phyloP scores from a whole-genome alignment of 2,329 filamentous ascomycete species.

The Hortaea sp. region DNA sequence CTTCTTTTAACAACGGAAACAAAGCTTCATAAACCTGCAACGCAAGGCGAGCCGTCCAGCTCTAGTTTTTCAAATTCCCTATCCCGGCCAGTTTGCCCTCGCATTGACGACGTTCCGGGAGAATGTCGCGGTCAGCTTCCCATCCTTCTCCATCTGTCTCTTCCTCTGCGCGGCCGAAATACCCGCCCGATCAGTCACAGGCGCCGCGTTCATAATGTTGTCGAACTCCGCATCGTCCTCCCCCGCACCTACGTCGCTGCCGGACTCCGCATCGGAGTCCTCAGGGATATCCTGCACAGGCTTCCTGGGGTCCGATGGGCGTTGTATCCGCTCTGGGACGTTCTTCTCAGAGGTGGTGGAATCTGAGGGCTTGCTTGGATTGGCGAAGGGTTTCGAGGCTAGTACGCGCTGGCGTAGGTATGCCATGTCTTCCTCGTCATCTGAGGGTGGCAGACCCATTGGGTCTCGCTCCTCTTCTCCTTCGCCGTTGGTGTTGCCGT shows the following conservation, averaged over 20 bases:
- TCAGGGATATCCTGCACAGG: constrained; percentile 24
- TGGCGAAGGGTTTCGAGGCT: constrained; percentile 78
- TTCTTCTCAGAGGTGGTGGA: constrained; percentile 41
- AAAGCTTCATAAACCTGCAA: not conserved
- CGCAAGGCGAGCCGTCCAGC: too few relatives aligned
- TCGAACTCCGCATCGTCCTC: constrained; percentile 75
- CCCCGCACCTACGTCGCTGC: constrained; percentile 53
- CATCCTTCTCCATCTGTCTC: constrained; percentile 37
- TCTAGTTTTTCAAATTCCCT: not conserved
- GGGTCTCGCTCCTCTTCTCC: constrained; percentile 50
- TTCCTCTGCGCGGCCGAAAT: constrained; percentile 52
- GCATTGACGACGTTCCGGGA: constrained; percentile 39
- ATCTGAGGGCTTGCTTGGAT: constrained; percentile 32
- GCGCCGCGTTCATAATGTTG: constrained; percentile 83
- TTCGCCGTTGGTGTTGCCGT: constrained; percentile 29
- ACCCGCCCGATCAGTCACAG: constrained; percentile 77
- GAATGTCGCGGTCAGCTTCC: constrained; percentile 36
- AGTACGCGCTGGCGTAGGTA: constrained; percentile 85
- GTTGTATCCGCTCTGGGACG: constrained; percentile 50
- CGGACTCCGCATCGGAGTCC: constrained; percentile 60
- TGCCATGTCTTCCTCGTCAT: constrained; percentile 87
- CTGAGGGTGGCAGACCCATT: constrained; percentile 63
- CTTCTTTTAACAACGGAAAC: not conserved
- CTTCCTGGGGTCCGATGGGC: constrained; percentile 42
- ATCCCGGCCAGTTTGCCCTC: constrained; percentile 33